These are phyloP conservation scores for Claviceps cyperi DNA, from an alignment of 2,329 filamentous ascomycete species.

Conservation along the genomic window DNA sequence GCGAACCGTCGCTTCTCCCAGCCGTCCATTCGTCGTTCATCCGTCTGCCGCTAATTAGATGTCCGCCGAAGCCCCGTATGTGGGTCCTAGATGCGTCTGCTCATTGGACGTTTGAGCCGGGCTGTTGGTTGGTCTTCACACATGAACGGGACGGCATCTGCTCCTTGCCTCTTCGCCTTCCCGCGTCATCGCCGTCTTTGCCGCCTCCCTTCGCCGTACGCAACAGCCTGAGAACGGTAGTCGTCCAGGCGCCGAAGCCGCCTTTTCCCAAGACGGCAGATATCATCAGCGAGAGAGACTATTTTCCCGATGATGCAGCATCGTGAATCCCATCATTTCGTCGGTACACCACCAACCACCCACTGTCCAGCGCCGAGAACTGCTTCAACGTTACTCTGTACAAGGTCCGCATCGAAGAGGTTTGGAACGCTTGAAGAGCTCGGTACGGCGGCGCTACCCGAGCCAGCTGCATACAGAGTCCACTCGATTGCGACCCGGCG, in stretches of 20 bases:
- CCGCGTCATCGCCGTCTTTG: not conserved
- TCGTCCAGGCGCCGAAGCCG: not conserved
- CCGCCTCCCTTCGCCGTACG: not conserved
- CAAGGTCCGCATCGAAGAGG: not conserved
- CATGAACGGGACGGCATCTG: not conserved
- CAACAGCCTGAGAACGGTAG: not conserved
- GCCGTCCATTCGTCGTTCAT: not conserved
- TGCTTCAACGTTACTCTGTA: no score
- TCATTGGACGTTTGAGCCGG: not conserved
- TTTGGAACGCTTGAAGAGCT: not conserved
- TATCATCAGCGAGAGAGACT: no score
- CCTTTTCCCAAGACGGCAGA: not conserved
- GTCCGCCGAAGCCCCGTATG: not conserved
- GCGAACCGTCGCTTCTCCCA: not conserved
- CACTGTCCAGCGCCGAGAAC: no score
- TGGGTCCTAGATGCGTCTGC: not conserved
- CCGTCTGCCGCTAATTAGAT: not conserved
- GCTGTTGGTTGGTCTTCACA: not conserved
- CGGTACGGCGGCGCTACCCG: constrained; percentile 6
- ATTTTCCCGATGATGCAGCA: not conserved
- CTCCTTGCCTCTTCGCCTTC: not conserved
- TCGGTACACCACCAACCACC: not conserved
- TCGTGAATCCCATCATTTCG: not conserved
- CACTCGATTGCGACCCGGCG: not conserved
- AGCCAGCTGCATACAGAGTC: not conserved